Conservation (phyloP, 2,329 filamentous ascomycete species). For the Moelleriella libera region DNA sequence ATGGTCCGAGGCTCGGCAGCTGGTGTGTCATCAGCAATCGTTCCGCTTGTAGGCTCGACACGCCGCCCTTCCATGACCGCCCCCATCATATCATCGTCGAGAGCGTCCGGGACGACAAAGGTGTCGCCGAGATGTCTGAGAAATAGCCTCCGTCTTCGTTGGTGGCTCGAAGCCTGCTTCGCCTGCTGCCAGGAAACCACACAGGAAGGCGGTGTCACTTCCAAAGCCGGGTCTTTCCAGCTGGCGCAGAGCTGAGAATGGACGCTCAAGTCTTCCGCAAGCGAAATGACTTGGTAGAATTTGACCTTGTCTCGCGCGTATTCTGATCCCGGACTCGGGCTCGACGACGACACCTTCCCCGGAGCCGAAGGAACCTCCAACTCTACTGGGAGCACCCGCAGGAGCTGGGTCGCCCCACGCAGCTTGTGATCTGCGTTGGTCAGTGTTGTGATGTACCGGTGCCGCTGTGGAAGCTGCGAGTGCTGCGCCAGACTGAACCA, state of each 20-base stretch:
- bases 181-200: constrained; percentile 12
- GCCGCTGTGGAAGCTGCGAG: constrained; percentile 18
- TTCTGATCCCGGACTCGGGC: constrained; percentile 11
- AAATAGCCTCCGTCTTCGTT: constrained; percentile 13
- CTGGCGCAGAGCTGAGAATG: constrained; percentile 22
- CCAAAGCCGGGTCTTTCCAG: constrained; percentile 8
- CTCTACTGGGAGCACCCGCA: constrained; percentile 14
- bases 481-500: constrained; percentile 16
- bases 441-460: constrained; percentile 19
- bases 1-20: constrained; percentile 1
- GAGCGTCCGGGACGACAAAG: constrained; percentile 23
- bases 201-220: constrained; percentile 14
- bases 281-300: constrained; percentile 32
- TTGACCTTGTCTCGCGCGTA: constrained; percentile 19
- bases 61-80: constrained; percentile 1
- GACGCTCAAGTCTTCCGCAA: constrained; percentile 28
- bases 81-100: constrained; percentile 13
- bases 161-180: constrained; percentile 13
- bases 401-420: constrained; percentile 8
- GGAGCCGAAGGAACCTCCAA: constrained; percentile 6
- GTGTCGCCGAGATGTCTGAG: constrained; percentile 14
- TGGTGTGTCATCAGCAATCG: background rate
- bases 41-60: background rate
- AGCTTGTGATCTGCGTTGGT: constrained; percentile 6
- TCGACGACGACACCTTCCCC: background rate